phyloP scores from a whole-genome alignment of 2,329 filamentous ascomycete genomes.

The Phoma sp. region DNA sequence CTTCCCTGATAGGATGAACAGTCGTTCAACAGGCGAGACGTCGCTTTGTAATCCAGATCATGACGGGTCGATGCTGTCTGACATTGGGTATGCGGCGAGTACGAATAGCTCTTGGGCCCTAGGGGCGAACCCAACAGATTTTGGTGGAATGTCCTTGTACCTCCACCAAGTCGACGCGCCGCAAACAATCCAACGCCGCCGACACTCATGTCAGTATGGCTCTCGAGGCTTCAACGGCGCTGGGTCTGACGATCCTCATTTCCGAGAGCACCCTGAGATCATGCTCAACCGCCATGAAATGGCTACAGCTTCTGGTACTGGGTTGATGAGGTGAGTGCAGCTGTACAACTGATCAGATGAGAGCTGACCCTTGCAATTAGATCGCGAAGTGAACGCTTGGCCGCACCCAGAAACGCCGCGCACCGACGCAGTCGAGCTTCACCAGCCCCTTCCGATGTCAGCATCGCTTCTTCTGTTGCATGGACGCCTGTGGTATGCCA shows the following conservation, averaged over 20 bases:
- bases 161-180: background rate
- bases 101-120: background rate
- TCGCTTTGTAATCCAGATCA: background rate
- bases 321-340: background rate
- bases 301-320: background rate
- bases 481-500: background rate
- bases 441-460: background rate
- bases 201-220: background rate
- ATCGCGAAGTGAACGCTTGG: background rate
- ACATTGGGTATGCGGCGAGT: background rate
- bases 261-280: too few relatives aligned
- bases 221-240: background rate
- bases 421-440: background rate
- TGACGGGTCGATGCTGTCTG: background rate
- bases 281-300: background rate
- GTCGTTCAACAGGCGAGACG: background rate
- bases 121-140: background rate
- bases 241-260: background rate
- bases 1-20: background rate
- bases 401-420: background rate
- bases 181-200: background rate
- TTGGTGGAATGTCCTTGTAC: background rate
- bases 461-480: background rate
- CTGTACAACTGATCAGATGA: background rate
- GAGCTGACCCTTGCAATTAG: background rate